Evolutionary conservation across 331 rosid genomes (phyloP).

Genomic region (Dryas integrifolia): DNA sequence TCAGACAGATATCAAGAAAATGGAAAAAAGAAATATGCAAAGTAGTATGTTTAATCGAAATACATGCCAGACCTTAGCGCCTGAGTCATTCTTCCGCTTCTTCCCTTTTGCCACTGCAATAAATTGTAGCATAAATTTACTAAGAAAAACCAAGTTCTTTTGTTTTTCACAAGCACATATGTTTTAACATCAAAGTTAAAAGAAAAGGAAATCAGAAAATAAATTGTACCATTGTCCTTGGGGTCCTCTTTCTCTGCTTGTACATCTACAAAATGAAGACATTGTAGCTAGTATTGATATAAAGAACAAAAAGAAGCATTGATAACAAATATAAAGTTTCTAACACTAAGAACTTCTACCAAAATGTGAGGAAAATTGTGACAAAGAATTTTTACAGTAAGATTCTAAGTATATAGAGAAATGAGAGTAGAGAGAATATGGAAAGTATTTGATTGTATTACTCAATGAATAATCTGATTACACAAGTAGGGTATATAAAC

Average conservation of each 20-base stretch:
- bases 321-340: background rate
- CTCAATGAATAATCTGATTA: no score
- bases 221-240: constrained; percentile 51
- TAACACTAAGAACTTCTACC: background rate
- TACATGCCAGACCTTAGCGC: constrained; percentile 61
- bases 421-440: no score
- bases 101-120: constrained; percentile 68
- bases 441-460: no score
- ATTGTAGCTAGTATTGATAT: constrained; percentile 19
- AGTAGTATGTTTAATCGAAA: constrained; percentile 16
- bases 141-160: background rate
- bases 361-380: background rate
- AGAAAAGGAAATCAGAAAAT: constrained; percentile 17
- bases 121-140: constrained; percentile 20
- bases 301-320: background rate
- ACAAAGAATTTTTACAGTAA: background rate
- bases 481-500: no score
- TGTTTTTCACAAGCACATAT: constrained; percentile 20
- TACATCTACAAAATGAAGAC: constrained; percentile 46
- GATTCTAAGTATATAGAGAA: no score
- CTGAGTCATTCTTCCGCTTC: constrained; percentile 64
- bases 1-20: constrained; percentile 15
- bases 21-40: constrained; percentile 1
- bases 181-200: background rate
- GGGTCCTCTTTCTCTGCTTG: constrained; percentile 59